Evolutionary conservation across 306 rosid genomes (phyloP).

Genomic region (Echinosophora koreensis): DNA sequence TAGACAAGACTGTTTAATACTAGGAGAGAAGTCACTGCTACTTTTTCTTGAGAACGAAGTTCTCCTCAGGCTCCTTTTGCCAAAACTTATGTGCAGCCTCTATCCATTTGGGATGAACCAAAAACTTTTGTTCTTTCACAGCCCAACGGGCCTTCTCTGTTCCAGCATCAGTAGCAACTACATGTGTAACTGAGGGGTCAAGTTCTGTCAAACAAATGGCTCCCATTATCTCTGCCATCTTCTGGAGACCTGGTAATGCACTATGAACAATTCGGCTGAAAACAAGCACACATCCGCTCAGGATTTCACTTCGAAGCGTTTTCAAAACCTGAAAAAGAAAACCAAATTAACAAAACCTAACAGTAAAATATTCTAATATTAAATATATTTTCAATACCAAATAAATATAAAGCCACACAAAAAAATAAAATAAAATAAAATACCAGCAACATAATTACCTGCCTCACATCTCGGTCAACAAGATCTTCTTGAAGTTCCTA

Average conservation of each 20-base stretch:
- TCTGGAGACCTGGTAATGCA: constrained; percentile 65
- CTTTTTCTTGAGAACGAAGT: constrained; percentile 52
- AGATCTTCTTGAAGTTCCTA: constrained; percentile 66
- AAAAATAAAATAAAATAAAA: background rate
- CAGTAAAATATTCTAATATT: constrained; percentile 2
- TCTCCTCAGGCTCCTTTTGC: constrained; percentile 78
- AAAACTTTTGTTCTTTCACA: constrained; percentile 66
- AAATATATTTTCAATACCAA: background rate
- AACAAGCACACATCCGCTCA: constrained; percentile 68
- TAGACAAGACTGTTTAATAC: background rate
- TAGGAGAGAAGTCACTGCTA: constrained; percentile 28
- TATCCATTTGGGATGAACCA: constrained; percentile 88
- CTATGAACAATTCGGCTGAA: constrained; percentile 71
- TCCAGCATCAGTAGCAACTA: constrained; percentile 75
- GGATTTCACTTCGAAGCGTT: constrained; percentile 54
- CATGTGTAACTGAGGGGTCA: constrained; percentile 76
- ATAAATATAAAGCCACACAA: background rate
- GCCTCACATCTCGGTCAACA: constrained; percentile 81
- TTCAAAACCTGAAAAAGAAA: constrained; percentile 64
- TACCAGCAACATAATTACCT: constrained; percentile 56
- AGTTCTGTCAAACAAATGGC: constrained; percentile 74
- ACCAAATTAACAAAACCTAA: background rate
- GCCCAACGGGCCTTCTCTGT: constrained; percentile 92
- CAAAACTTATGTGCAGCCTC: constrained; percentile 86
- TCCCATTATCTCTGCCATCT: constrained; percentile 87